These are phyloP conservation scores for Arthrobotrys sinensis DNA, from an alignment of 2,329 filamentous ascomycete species.

Conservation along the genomic window DNA sequence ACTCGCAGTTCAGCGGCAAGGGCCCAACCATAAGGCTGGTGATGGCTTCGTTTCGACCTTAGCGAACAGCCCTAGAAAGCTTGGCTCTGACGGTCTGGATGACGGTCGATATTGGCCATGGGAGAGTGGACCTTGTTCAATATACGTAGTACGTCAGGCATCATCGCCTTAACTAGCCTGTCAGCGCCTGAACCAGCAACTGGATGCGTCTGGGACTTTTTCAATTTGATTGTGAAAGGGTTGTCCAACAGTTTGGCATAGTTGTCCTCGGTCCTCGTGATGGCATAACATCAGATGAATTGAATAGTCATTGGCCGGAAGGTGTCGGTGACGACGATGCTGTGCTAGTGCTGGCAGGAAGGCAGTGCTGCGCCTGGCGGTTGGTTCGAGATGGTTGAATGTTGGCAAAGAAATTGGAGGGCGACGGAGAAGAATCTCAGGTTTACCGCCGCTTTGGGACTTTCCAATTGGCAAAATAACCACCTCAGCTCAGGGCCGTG, in stretches of 20 bases:
- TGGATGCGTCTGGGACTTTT: slow-evolving; percentile 4
- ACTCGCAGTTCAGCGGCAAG: not conserved
- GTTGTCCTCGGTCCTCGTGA: slow-evolving; percentile 2
- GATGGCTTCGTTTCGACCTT: slow-evolving; percentile 39
- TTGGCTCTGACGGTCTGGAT: slow-evolving; percentile 20
- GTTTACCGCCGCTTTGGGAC: not conserved
- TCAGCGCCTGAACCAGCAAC: slow-evolving; percentile 28
- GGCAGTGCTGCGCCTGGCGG: not conserved
- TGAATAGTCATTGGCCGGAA: not conserved
- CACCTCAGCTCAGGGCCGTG: not conserved
- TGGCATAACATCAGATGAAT: slow-evolving; percentile 8
- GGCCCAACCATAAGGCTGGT: slow-evolving; percentile 24
- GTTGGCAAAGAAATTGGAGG: slow-evolving; percentile 2
- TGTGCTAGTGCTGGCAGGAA: not conserved
- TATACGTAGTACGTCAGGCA: not conserved
- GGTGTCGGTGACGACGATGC: slow-evolving; percentile 6
- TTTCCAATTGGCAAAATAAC: not conserved
- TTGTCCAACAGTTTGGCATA: slow-evolving; percentile 7
- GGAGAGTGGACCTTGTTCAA: slow-evolving; percentile 7
- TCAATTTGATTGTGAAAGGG: slow-evolving; percentile 7
- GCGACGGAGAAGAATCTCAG: not conserved
- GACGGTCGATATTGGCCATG: not conserved
- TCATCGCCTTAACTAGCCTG: not conserved
- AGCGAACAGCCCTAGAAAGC: slow-evolving; percentile 46
- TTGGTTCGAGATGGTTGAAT: slow-evolving; percentile 1